A percentile compares a stretch with the other conserved stretches of the same genome.
Conservation (phyloP, 164 flowering plant genomes). For the Umbellularia californica region DNA sequence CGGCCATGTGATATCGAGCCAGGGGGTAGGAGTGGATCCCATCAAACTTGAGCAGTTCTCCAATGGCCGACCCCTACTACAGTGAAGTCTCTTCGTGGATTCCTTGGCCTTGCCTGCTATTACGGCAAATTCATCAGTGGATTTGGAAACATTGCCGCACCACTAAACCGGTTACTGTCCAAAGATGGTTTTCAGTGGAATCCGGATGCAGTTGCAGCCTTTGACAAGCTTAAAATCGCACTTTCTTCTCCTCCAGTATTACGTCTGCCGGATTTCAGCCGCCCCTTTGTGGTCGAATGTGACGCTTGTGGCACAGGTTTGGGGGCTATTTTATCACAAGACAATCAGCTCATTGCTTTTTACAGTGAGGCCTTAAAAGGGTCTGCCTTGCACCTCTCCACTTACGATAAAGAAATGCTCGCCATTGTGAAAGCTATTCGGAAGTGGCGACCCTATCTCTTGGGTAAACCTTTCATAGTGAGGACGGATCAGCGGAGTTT, state of each 20-base stretch:
- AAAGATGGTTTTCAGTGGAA: too few relatives aligned
- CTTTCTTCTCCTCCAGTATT: background rate
- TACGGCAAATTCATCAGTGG: background rate
- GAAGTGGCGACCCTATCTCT: background rate
- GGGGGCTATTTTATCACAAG: background rate
- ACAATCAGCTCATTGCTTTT: background rate
- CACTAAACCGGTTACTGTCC: too few relatives aligned
- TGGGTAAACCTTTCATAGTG: background rate
- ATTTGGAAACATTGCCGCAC: background rate
- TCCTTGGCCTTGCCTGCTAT: background rate
- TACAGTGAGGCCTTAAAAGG: background rate
- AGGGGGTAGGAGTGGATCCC: background rate
- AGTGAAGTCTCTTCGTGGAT: background rate
- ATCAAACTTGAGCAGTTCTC: too few relatives aligned
- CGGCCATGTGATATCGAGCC: too few relatives aligned
- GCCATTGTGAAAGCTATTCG: background rate
- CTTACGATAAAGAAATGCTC: background rate
- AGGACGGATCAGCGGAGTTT: background rate
- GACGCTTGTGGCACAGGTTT: background rate
- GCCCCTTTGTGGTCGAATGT: background rate
- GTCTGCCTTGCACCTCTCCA: background rate
- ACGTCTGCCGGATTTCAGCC: background rate
- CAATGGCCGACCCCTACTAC: too few relatives aligned
- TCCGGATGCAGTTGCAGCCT: background rate
- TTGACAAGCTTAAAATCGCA: background rate